Evolutionary conservation across 345 rosid genomes (phyloP).

Genomic region (Salix caprea): DNA sequence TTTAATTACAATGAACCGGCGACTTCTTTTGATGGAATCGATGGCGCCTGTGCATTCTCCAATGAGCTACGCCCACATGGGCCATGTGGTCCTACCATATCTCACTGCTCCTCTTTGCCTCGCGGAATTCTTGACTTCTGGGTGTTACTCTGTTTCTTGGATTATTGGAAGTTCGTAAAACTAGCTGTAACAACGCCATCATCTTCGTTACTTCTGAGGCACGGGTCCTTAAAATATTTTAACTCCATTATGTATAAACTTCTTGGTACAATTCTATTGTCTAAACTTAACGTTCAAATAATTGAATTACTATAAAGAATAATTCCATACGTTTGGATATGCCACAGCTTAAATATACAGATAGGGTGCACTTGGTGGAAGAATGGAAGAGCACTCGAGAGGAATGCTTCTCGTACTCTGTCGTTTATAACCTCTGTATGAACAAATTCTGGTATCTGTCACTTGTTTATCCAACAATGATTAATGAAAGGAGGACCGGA

Average conservation of each 20-base stretch:
- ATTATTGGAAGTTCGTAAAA: neutral
- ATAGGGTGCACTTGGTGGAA: conserved; percentile 10
- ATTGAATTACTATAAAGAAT: conserved; percentile 22
- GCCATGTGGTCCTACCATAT: neutral
- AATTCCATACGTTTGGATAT: conserved; percentile 1
- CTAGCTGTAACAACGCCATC: neutral
- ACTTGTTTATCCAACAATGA: conserved; percentile 8
- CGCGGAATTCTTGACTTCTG: neutral
- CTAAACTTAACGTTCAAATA: neutral
- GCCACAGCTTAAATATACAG: conserved; percentile 1
- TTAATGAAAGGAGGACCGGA: neutral
- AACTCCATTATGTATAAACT: neutral
- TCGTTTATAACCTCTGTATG: neutral
- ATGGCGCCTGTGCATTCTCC: conserved; percentile 2
- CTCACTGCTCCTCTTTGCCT: neutral
- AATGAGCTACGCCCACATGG: conserved; percentile 6
- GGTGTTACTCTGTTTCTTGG: conserved; percentile 10
- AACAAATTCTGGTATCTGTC: conserved; percentile 19
- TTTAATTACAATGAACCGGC: neutral
- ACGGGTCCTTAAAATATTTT: neutral
- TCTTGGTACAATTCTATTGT: neutral
- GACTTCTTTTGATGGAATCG: neutral
- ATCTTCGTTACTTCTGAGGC: neutral
- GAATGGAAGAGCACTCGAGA: conserved; percentile 27
- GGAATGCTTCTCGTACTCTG: conserved; percentile 27